phyloP scores from a whole-genome alignment of 2,329 filamentous ascomycete species.

The Xylariomycetidae sp. region DNA sequence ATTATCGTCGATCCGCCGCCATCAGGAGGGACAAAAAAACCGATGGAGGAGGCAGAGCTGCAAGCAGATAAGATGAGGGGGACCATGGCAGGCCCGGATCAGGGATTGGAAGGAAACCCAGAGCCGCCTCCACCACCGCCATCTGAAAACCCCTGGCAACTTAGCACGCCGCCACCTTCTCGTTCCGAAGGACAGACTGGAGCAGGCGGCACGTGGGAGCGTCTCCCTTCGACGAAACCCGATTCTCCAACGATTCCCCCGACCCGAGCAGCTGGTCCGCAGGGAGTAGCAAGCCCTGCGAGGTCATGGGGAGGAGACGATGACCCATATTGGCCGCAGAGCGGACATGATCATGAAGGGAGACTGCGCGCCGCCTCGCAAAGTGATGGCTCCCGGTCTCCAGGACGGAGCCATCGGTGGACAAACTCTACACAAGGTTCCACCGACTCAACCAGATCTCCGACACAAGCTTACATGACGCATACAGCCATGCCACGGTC shows the following conservation, averaged over 20 bases:
- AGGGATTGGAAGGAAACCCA: conserved; percentile 13
- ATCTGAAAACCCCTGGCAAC: conserved; percentile 40
- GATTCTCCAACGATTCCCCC: conserved; percentile 28
- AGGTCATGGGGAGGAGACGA: conserved; percentile 11
- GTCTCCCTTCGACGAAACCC: conserved; percentile 14
- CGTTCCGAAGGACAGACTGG: conserved; percentile 12
- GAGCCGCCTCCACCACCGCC: conserved; percentile 29
- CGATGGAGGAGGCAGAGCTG: conserved; percentile 22
- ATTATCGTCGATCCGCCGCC: conserved; percentile 17
- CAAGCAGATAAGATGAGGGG: conserved; percentile 19
- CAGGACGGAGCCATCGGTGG: conserved; percentile 23
- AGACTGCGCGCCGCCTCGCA: conserved; percentile 20
- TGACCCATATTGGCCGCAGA: conserved; percentile 7
- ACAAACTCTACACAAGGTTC: conserved; percentile 27
- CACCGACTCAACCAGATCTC: conserved; percentile 9
- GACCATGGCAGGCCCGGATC: conserved; percentile 18
- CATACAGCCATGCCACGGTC: conserved; percentile 15
- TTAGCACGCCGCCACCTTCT: conserved; percentile 22
- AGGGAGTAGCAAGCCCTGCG: conserved; percentile 9
- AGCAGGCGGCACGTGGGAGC: conserved; percentile 17
- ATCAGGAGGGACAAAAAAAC: conserved; percentile 13
- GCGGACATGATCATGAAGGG: conserved; percentile 14
- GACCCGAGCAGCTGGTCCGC: conserved; percentile 19
- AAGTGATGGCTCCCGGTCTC: conserved; percentile 23
- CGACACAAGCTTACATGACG: conserved; percentile 8